Conservation (phyloP, 441 rosid genomes). For the Geranium incanum region DNA sequence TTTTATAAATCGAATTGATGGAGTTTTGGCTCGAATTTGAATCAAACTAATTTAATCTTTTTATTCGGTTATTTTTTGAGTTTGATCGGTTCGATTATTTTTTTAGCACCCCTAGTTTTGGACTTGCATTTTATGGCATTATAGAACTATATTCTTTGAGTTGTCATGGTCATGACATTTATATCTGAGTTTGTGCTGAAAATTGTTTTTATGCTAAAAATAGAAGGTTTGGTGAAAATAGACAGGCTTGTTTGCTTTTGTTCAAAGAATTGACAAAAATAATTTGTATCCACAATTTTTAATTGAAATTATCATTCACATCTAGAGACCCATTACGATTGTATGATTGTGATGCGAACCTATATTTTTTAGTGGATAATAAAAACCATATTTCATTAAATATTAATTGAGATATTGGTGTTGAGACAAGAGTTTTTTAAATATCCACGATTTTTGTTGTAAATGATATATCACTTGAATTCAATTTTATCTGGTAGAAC, state of each 20-base stretch:
- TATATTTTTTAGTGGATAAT: background rate
- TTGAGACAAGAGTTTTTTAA: too few relatives aligned
- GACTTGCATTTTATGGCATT: background rate
- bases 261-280: background rate
- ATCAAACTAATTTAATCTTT: too few relatives aligned
- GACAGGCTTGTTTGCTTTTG: too few relatives aligned
- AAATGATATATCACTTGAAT: too few relatives aligned
- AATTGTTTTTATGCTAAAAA: background rate
- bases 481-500: too few relatives aligned
- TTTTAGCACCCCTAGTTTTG: background rate
- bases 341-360: background rate
- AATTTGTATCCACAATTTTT: background rate
- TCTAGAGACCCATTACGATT: background rate
- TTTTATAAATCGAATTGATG: too few relatives aligned
- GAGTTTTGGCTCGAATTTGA: too few relatives aligned
- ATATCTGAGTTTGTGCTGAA: background rate
- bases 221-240: background rate
- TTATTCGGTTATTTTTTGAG: too few relatives aligned
- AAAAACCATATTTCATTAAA: too few relatives aligned
- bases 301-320: background rate
- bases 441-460: too few relatives aligned
- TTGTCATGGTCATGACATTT: background rate
- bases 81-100: too few relatives aligned
- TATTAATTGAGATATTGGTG: too few relatives aligned
- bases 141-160: background rate